phyloP scores from a whole-genome alignment of 306 rosid species.

The Canavalia gladiata region DNA sequence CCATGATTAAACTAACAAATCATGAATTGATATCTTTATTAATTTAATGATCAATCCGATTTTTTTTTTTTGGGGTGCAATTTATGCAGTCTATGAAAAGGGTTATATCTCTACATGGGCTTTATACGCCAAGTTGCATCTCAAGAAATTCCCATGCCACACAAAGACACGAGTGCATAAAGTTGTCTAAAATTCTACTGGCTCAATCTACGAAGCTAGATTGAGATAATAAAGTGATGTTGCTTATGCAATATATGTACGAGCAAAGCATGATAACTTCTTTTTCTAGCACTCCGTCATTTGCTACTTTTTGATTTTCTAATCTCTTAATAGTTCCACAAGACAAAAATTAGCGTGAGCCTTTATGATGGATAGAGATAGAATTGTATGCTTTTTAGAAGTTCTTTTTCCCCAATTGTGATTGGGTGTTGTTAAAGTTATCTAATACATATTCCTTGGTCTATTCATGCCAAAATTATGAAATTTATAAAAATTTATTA shows the following conservation, averaged over 20 bases:
- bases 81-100: not conserved
- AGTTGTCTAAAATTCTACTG: not conserved
- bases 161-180: not conserved
- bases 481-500: too few species aligned
- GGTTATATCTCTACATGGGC: not conserved
- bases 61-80: not conserved
- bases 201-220: not conserved
- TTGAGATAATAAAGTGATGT: constrained; percentile 4
- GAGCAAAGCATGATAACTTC: not conserved
- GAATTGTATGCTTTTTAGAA: not conserved
- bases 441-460: too few species aligned
- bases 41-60: too few species aligned
- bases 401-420: too few species aligned
- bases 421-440: too few species aligned
- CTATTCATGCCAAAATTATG: too few species aligned
- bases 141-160: not conserved
- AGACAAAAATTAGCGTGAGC: not conserved
- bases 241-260: constrained; percentile 14
- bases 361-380: not conserved
- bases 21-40: too few species aligned
- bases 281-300: constrained; percentile 9
- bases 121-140: constrained; percentile 3
- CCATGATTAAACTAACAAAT: too few species aligned
- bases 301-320: not conserved
- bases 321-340: not conserved